These are phyloP conservation scores for Solanum chilense DNA, from an alignment of 257 asterid genomes.

Conservation along the genomic window DNA sequence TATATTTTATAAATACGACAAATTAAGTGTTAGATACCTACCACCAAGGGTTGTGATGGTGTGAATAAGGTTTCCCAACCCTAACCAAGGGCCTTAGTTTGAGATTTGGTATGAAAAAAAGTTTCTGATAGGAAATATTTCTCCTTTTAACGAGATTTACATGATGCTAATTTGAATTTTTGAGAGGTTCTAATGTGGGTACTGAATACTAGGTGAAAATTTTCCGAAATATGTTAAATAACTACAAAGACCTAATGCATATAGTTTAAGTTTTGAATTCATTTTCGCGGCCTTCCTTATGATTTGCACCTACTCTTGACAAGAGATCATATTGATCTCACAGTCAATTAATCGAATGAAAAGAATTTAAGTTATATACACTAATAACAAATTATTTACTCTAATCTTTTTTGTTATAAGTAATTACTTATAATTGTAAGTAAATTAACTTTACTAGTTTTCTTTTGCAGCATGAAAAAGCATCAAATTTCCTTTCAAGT, in stretches of 20 bases:
- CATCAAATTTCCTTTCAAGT: conserved; percentile 18
- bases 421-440: background rate
- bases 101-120: background rate
- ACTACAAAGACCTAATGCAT: background rate
- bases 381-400: background rate
- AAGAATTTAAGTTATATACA: background rate
- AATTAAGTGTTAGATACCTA: background rate
- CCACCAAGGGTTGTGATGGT: background rate
- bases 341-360: background rate
- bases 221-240: background rate
- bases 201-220: background rate
- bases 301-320: background rate
- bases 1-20: background rate
- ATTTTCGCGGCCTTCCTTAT: accelerated
- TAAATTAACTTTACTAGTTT: background rate
- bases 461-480: conserved; percentile 25
- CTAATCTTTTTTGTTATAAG: background rate
- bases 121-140: background rate
- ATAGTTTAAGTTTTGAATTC: background rate
- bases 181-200: background rate
- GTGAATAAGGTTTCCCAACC: background rate
- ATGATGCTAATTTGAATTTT: background rate
- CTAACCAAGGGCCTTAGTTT: background rate
- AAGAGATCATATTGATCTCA: background rate
- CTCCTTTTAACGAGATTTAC: background rate